Percentiles rank a stretch among this genome's conserved stretches.
phyloP scores from a whole-genome alignment of 805 yeast genomes.

The Kuraishia ogatae region DNA sequence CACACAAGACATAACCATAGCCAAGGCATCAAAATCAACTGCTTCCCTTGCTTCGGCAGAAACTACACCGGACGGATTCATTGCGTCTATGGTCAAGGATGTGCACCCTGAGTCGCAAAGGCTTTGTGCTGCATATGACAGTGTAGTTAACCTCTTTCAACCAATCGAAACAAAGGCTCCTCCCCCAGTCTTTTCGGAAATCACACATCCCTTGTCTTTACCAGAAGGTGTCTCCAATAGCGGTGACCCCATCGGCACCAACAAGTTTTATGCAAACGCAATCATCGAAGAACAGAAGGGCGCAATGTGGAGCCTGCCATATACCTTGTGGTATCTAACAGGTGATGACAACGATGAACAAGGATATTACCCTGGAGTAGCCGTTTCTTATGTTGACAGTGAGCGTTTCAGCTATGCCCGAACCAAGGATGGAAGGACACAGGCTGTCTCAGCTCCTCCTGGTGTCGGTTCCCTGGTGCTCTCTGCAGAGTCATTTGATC shows the following conservation, averaged over 20 bases:
- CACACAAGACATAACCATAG: neutral
- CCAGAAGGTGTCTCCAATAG: conserved; percentile 38
- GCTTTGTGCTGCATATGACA: neutral
- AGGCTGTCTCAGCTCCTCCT: conserved; percentile 47
- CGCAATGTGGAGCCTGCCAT: conserved; percentile 60
- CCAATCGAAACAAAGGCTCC: conserved; percentile 38
- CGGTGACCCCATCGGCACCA: conserved; percentile 43
- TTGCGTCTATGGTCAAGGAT: neutral
- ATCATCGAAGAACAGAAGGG: conserved; percentile 44
- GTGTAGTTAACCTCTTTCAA: conserved; percentile 26
- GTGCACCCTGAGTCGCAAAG: neutral
- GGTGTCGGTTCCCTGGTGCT: conserved; percentile 46
- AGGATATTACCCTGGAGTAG: conserved; percentile 41
- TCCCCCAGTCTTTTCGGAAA: conserved; percentile 35
- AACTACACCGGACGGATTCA: neutral
- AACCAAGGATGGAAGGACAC: conserved; percentile 4
- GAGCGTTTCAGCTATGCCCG: conserved; percentile 35
- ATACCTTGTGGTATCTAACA: conserved; percentile 41
- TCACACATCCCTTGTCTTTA: conserved; percentile 32
- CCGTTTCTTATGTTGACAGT: conserved; percentile 46
- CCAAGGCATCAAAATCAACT: neutral
- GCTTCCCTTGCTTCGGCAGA: neutral
- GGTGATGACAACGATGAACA: conserved; percentile 13
- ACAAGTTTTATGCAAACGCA: conserved; percentile 67
- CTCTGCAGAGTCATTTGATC: conserved; percentile 32